Percentiles rank a stretch among this genome's conserved stretches.
phyloP scores from a whole-genome alignment of 768 basidiomycete species.

The Mrakia gelida region DNA sequence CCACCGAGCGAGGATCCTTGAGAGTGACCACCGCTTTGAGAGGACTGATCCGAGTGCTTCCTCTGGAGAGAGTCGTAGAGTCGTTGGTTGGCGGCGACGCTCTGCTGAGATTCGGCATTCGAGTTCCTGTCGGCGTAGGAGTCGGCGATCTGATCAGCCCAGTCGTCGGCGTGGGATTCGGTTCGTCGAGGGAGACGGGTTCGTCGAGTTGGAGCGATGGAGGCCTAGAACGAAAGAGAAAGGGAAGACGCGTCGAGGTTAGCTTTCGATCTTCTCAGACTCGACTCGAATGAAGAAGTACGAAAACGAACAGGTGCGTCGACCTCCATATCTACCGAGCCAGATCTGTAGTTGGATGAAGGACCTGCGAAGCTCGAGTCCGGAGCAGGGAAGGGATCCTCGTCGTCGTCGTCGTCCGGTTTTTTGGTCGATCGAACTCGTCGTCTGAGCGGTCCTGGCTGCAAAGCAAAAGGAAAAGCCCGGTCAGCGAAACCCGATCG shows the following conservation, averaged over 20 bases:
- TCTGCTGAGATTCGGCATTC: not conserved
- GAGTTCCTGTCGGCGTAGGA: not conserved
- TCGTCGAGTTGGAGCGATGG: not conserved
- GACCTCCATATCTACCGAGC: not conserved
- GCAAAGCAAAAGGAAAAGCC: not conserved
- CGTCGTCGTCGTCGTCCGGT: not conserved
- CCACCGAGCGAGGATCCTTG: not conserved
- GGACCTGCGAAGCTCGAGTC: not conserved
- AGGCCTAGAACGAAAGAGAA: not conserved
- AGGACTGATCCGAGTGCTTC: not conserved
- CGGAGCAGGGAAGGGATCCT: not conserved
- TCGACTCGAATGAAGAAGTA: not conserved
- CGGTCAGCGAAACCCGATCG: no score
- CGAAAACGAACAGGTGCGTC: not conserved
- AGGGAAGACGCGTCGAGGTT: not conserved
- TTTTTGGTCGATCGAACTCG: not conserved
- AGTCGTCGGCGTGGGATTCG: not conserved
- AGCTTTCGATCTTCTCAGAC: not conserved
- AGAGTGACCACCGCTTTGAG: not conserved
- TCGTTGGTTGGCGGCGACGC: not conserved
- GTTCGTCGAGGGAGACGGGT: not conserved
- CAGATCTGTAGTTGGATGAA: not conserved
- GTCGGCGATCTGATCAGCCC: not conserved
- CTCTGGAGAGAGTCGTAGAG: slow-evolving; percentile 3
- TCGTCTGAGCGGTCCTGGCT: not conserved